These are phyloP conservation scores for Conidiobolus incongruus DNA, from an alignment of 371 early-diverging fungal species.

Conservation along the genomic window DNA sequence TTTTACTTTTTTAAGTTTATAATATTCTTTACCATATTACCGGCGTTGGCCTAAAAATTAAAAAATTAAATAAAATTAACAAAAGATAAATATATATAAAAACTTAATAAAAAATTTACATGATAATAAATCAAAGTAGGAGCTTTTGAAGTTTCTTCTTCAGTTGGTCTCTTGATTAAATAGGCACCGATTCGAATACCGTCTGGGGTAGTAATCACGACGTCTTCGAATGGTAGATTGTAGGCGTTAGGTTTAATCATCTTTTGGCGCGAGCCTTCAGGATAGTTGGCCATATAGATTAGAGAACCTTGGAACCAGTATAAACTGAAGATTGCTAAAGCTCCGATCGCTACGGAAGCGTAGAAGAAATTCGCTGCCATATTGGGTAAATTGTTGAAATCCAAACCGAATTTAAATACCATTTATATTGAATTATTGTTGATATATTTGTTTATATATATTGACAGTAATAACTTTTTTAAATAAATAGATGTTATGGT, in stretches of 20 bases:
- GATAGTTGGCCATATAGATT: neutral
- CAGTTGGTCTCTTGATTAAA: slow-evolving; percentile 32
- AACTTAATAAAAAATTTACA: too few species aligned
- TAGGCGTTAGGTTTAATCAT: slow-evolving; percentile 48
- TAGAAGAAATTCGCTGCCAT: too few species aligned
- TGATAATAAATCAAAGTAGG: slow-evolving; percentile 74
- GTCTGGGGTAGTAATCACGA: slow-evolving; percentile 51
- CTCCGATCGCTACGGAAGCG: too few species aligned
- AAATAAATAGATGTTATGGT: too few species aligned
- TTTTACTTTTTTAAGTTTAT: slow-evolving; percentile 1
- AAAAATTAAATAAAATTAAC: neutral
- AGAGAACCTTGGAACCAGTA: neutral
- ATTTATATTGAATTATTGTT: too few species aligned
- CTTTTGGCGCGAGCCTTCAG: slow-evolving; percentile 11
- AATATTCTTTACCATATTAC: slow-evolving; percentile 71
- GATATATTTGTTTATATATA: too few species aligned
- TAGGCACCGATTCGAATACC: slow-evolving; percentile 56
- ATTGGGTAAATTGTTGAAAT: neutral
- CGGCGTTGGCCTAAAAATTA: slow-evolving; percentile 61
- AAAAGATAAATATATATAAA: neutral
- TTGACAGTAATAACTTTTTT: too few species aligned
- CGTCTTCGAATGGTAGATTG: slow-evolving; percentile 47
- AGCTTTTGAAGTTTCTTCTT: slow-evolving; percentile 22
- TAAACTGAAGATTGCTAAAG: too few species aligned
- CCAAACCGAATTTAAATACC: too few species aligned